Base-by-base conservation (phyloP, 2,329 filamentous ascomycete genomes). In the Lasiodiplodia theobromae region DNA sequence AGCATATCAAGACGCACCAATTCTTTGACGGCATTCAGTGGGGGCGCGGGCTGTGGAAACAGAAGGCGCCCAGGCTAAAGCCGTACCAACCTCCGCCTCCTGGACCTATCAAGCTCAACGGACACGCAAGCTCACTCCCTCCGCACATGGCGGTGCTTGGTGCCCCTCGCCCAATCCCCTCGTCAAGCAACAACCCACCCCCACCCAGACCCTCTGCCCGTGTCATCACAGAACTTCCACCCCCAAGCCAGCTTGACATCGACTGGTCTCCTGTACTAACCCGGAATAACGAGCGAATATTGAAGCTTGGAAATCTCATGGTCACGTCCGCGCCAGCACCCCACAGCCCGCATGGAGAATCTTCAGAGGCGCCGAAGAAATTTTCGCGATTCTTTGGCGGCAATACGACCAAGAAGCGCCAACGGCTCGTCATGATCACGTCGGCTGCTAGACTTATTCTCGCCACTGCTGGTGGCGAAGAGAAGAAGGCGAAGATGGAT, bases 211-310 rank as follows among this genome's bases (percentile, higher is more conserved):
- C 92, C 2, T 86, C 65, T 16, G 77, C 78, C 38, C 72, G 94
- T 70, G 89, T 97, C 70, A 96, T 99, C 70, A 98, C 96, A 0
- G 96, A 99, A 79, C 86, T 99, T 11, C 94, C 96, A 18, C 95
- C 96, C n/a, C 96, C 96, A 0, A 97, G 92, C 63, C 96, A 98
- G 78, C 84, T 99, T 31, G 96, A 99, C 76, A 97, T 99, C 68
- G 96, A 99, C 80, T 99, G 96, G 96, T 97, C 95, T 0, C 96
- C 96, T 0, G 94, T 99, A 4, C 84, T 99, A 67, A 97, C 92
- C 11, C 90, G 91, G 75, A 91, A 89, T 69, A 97, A 98, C 76
- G 96, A 99, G 80, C 89, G 96, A 44, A 99, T 99, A 73, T 80
- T 99, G 71, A 97, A 97, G 79, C 85, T 99, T 25, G 96, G 96